phyloP scores from a whole-genome alignment of 75 land plant species.

The Selaginella tamariscina region DNA sequence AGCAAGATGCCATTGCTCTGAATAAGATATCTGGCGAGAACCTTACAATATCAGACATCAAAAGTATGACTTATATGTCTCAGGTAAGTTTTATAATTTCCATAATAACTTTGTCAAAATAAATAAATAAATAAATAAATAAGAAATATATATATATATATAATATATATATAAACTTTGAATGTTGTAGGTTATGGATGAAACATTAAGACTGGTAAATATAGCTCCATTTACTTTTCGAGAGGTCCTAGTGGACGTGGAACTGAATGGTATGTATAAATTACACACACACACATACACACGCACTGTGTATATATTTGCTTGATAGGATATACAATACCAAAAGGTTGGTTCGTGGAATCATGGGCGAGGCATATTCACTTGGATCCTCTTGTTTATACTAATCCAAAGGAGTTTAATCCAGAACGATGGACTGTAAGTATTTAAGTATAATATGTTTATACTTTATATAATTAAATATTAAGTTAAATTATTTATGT shows the following conservation, averaged over 20 bases:
- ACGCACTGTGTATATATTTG: neutral
- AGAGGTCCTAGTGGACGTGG: slow-evolving; percentile 33
- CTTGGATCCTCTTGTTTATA: slow-evolving; percentile 47
- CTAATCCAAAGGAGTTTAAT: slow-evolving; percentile 47
- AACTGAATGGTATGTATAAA: slow-evolving; percentile 28
- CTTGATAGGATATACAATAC: slow-evolving; percentile 48
- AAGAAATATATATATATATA: neutral
- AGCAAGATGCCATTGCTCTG: slow-evolving; percentile 29
- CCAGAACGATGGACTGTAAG: slow-evolving; percentile 84
- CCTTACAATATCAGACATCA: slow-evolving; percentile 38
- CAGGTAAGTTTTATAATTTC: slow-evolving; percentile 35
- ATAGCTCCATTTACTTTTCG: slow-evolving; percentile 48
- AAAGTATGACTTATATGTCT: slow-evolving; percentile 47
- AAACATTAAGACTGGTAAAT: slow-evolving; percentile 40
- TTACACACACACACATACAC: neutral
- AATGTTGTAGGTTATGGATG: slow-evolving; percentile 38
- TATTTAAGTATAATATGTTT: neutral
- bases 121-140: too few relatives aligned
- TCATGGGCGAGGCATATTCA: slow-evolving; percentile 66
- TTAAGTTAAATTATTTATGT: neutral
- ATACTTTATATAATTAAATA: neutral
- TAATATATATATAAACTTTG: neutral
- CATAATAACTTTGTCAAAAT: too few relatives aligned
- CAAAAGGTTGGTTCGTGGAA: slow-evolving; percentile 69
- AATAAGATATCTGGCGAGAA: slow-evolving; percentile 30